These are phyloP conservation scores for Globisporangium mamillatum DNA, from an alignment of 352 stramenopile species.

Conservation along the genomic window DNA sequence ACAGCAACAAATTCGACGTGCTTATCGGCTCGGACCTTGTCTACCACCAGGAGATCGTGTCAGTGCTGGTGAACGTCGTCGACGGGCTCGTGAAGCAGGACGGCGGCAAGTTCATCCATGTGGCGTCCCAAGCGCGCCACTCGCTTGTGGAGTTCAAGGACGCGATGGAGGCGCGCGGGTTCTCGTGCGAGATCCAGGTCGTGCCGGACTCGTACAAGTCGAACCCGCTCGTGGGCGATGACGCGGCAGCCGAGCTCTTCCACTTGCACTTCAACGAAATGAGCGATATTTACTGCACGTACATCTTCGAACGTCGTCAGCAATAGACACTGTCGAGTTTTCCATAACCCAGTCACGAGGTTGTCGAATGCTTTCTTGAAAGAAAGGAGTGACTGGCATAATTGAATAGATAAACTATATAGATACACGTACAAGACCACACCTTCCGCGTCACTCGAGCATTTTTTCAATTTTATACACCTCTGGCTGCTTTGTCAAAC, in stretches of 20 bases:
- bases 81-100: constrained; percentile 52
- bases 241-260: constrained; percentile 69
- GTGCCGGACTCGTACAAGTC: constrained; percentile 80
- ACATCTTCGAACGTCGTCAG: constrained; percentile 65
- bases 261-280: constrained; percentile 89
- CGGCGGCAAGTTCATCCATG: constrained; percentile 68
- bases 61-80: constrained; percentile 74
- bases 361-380: neutral
- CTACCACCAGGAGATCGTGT: constrained; percentile 83
- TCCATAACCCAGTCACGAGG: neutral
- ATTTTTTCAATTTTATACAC: neutral
- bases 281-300: constrained; percentile 86
- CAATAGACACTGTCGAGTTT: constrained; percentile 14
- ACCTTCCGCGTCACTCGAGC: neutral
- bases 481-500: neutral
- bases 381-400: neutral
- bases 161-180: constrained; percentile 67
- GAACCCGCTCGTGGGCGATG: constrained; percentile 77
- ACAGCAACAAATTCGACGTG: constrained; percentile 53
- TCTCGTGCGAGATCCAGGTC: constrained; percentile 55
- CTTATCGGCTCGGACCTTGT: constrained; percentile 84
- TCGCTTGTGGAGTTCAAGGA: constrained; percentile 83
- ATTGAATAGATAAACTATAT: constrained; percentile 8
- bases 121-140: constrained; percentile 77
- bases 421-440: neutral